Base-by-base conservation (phyloP, 345 rosid species). In the Eutrema yunnanense region DNA sequence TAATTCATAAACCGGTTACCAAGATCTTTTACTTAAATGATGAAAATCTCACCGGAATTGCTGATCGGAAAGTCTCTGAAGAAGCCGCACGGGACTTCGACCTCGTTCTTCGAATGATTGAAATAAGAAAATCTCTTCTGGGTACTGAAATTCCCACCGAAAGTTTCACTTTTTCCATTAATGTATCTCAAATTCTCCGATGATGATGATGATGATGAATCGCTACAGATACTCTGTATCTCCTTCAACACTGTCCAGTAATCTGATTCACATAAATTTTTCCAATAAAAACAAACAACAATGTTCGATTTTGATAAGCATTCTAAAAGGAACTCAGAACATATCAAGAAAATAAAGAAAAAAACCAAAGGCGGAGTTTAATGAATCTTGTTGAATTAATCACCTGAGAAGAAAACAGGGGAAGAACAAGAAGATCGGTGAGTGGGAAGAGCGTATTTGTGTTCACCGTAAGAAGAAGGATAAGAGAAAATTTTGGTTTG, bases 371-470 rank as follows among this genome's bases (percentile, higher is more conserved):
- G 1, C 22, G n/a, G 11, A 3, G 3, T 10, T 61, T 61, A 13
- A 5, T 19, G 47, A 8, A 2, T 59, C 26, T 33, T 43, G 2
- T 43, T 27, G 7, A 29, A 34, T 13, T 11, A 16, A 9, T 32
- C 52, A 90, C 97, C 97, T 11, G 89, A 81, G 87, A 91, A 89
- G 48, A 42, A 81, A 53, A 89, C 73, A 55, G 95, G 88, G 75
- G 87, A 84, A 53, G 91, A 84, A 73, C 97, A 94, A 38, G 85
- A 65, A 44, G 86, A 65, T 78, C 88, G 87, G 48, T 83, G 83
- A 11, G 97, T 84, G 42, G 90, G 81, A 77, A 89, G 73, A 75
- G 90, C 92, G 53, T 94, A 86, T 77, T 94, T 94, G 86, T 91
- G 96, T 51, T 84, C 83, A 67, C 96, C 95, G 40, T 94, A 94